Conservation (phyloP, 495 filamentous ascomycete species). For the Penicillium crystallinum region DNA sequence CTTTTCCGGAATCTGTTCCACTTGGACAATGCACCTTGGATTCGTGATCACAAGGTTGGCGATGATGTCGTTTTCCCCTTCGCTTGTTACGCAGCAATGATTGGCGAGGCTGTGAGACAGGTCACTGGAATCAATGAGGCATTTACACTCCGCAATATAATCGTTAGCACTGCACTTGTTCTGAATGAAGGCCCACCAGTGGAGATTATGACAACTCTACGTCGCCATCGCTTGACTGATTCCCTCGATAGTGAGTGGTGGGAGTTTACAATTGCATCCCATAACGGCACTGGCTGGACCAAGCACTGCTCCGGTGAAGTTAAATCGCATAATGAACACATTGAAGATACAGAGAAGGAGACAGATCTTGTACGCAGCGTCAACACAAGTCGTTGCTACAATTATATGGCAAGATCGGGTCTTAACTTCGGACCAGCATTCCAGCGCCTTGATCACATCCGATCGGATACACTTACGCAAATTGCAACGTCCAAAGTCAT, state of each 20-base stretch:
- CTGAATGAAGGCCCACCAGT: slow-evolving; percentile 15
- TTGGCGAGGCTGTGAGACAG: slow-evolving; percentile 40
- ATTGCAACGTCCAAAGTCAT: slow-evolving; percentile 7
- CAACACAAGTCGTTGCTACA: not conserved
- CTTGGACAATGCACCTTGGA: slow-evolving; percentile 18
- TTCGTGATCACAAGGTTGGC: slow-evolving; percentile 35
- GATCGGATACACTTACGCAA: not conserved
- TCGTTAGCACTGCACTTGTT: slow-evolving; percentile 25
- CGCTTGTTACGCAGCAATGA: slow-evolving; percentile 44
- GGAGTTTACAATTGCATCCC: slow-evolving; percentile 41
- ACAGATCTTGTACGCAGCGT: not conserved
- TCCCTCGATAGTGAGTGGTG: slow-evolving; percentile 38
- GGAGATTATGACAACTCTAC: slow-evolving; percentile 36
- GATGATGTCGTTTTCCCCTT: slow-evolving; percentile 42
- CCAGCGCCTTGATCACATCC: not conserved
- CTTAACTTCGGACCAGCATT: slow-evolving; percentile 1
- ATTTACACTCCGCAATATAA: slow-evolving; percentile 22
- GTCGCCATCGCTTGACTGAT: slow-evolving; percentile 28
- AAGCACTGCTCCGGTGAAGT: slow-evolving; percentile 39
- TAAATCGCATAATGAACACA: not conserved
- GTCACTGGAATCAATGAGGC: slow-evolving; percentile 17
- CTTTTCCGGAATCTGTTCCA: slow-evolving; percentile 16
- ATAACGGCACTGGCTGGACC: slow-evolving; percentile 33
- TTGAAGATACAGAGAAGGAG: not conserved
- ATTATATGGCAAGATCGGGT: not conserved